Evolutionary conservation across 768 basidiomycete genomes (phyloP).

Genomic region (Lactarius sp.): DNA sequence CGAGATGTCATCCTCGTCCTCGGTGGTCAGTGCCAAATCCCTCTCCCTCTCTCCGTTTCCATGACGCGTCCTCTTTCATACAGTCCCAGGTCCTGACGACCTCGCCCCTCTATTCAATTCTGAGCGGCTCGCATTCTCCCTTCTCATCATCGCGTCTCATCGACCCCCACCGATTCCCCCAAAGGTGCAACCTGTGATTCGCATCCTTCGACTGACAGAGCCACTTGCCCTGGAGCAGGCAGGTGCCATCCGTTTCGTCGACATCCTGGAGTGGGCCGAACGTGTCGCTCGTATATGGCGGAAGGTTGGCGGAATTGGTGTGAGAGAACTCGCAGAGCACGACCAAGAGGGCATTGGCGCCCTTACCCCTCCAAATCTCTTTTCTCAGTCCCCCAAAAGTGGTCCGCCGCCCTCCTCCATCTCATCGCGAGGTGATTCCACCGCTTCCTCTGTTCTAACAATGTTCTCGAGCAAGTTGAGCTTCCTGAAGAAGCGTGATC

Average conservation of each 20-base stretch:
- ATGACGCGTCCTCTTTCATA: not conserved
- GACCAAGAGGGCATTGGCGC: slow-evolving; percentile 29
- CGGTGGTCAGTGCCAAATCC: slow-evolving; percentile 33
- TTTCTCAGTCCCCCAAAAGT: slow-evolving; percentile 4
- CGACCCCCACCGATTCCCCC: slow-evolving; percentile 31
- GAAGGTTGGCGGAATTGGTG: slow-evolving; percentile 30
- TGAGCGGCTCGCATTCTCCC: slow-evolving; percentile 34
- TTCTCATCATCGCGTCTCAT: slow-evolving; percentile 38
- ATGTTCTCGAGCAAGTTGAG: not conserved
- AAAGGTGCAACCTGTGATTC: slow-evolving; percentile 32
- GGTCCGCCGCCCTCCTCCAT: not conserved
- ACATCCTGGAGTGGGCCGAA: slow-evolving; percentile 39
- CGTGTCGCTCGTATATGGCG: slow-evolving; percentile 38
- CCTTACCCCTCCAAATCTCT: slow-evolving; percentile 28
- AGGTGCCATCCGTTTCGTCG: slow-evolving; percentile 35
- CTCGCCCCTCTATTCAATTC: slow-evolving; percentile 35
- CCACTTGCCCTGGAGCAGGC: slow-evolving; percentile 34
- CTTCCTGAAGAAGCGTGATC: slow-evolving; percentile 11
- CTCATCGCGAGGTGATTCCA: slow-evolving; percentile 1
- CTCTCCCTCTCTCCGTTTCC: not conserved
- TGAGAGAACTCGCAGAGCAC: slow-evolving; percentile 28
- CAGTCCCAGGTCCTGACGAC: slow-evolving; percentile 27
- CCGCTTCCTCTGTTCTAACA: not conserved
- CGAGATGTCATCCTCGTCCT: slow-evolving; percentile 37
- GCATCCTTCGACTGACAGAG: slow-evolving; percentile 33